phyloP scores from a whole-genome alignment of 1,284 basidiomycete genomes.

The Schizophyllum commune region DNA sequence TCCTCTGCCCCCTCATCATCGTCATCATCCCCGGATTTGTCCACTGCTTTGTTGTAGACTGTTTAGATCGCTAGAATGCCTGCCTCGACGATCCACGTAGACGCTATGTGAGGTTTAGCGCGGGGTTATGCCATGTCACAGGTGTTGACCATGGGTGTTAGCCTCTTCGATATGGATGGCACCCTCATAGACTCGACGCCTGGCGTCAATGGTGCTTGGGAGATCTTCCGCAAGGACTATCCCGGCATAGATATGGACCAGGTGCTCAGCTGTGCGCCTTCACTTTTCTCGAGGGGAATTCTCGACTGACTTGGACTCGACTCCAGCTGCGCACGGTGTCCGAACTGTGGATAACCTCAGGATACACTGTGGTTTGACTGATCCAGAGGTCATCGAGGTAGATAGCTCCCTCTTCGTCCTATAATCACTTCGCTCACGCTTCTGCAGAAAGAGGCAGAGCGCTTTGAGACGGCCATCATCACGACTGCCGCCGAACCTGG shows the following conservation, averaged over 20 bases:
- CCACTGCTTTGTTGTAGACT: background rate
- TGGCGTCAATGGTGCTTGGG: slow-evolving; percentile 72
- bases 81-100: slow-evolving; percentile 38
- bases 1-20: background rate
- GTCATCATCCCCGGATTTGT: too few relatives aligned
- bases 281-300: slow-evolving; percentile 1
- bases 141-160: slow-evolving; percentile 16
- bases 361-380: slow-evolving; percentile 61
- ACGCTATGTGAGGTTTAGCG: slow-evolving; percentile 41
- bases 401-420: slow-evolving; percentile 6
- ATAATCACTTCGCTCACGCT: slow-evolving; percentile 4
- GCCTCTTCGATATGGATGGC: slow-evolving; percentile 76
- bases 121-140: slow-evolving; percentile 13
- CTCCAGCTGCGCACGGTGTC: slow-evolving; percentile 71
- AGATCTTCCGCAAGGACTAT: slow-evolving; percentile 54
- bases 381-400: slow-evolving; percentile 63
- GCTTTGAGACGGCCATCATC: slow-evolving; percentile 65
- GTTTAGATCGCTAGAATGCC: slow-evolving; percentile 27
- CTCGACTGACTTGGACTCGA: slow-evolving; percentile 3
- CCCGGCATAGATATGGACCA: slow-evolving; percentile 52
- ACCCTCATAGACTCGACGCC: slow-evolving; percentile 69
- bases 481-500: slow-evolving; percentile 44
- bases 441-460: slow-evolving; percentile 48
- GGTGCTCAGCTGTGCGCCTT: slow-evolving; percentile 50
- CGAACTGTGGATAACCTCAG: slow-evolving; percentile 75